phyloP scores from a whole-genome alignment of 2,329 filamentous ascomycete species.

The Trichoderma semiorbis region DNA sequence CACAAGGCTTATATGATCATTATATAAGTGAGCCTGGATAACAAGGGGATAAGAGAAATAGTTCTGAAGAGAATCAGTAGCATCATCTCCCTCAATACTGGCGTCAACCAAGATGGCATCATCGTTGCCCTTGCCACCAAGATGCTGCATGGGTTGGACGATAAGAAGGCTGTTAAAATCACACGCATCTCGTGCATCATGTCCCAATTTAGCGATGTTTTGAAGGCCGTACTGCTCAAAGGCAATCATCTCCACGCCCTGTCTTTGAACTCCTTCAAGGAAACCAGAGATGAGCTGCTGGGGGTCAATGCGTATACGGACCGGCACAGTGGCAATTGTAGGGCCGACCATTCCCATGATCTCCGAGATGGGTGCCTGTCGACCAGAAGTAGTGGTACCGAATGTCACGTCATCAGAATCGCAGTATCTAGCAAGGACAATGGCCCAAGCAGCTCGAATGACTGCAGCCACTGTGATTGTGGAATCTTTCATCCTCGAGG shows the following conservation, averaged over 20 bases:
- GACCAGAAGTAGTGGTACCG: constrained; percentile 23
- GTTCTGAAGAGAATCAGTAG: not conserved
- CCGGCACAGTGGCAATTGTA: constrained; percentile 21
- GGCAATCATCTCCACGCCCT: constrained; percentile 22
- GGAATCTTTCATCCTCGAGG: not conserved
- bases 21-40: constrained; percentile 9
- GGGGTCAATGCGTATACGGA: constrained; percentile 7
- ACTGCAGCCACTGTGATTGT: constrained; percentile 23
- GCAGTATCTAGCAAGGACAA: constrained; percentile 18
- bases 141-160: constrained; percentile 18
- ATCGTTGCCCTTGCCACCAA: not conserved
- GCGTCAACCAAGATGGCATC: not conserved
- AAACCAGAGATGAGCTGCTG: not conserved
- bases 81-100: not conserved
- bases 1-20: not conserved
- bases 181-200: constrained; percentile 19
- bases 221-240: constrained; percentile 27
- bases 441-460: constrained; percentile 15
- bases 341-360: constrained; percentile 23
- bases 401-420: constrained; percentile 23
- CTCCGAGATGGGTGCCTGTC: constrained; percentile 23
- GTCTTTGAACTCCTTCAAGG: constrained; percentile 17
- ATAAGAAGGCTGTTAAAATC: constrained; percentile 25
- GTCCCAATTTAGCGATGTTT: constrained; percentile 22
- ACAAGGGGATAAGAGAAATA: constrained; percentile 16